Percentiles rank a stretch among this genome's conserved stretches.
Conservation (phyloP, 2,329 filamentous ascomycete genomes). For the Botrytis sinoallii region DNA sequence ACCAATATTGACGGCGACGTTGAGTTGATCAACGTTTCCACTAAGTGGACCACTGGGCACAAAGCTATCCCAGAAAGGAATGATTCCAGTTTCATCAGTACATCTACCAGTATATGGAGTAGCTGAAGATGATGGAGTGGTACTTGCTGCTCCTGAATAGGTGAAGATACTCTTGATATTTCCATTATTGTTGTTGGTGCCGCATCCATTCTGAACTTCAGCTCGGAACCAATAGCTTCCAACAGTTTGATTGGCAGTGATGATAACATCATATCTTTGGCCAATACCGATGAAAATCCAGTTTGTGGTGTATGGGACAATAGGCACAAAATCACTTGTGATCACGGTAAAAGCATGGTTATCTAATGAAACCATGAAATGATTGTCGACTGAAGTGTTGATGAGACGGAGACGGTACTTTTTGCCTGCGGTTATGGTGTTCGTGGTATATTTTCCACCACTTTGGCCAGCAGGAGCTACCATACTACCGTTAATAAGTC, state of each 20-base stretch:
- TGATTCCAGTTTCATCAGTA: slow-evolving; percentile 16
- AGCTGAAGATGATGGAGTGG: slow-evolving; percentile 15
- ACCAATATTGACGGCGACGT: slow-evolving; percentile 18
- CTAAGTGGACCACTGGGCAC: slow-evolving; percentile 12
- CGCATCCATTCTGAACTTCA: slow-evolving; percentile 16
- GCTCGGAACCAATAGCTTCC: slow-evolving; percentile 54
- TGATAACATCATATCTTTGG: slow-evolving; percentile 45
- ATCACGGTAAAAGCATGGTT: slow-evolving; percentile 57
- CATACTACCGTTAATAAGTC: slow-evolving; percentile 46
- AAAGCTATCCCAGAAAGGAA: slow-evolving; percentile 19
- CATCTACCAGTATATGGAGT: slow-evolving; percentile 18
- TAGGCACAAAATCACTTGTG: slow-evolving; percentile 54
- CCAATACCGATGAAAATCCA: slow-evolving; percentile 43
- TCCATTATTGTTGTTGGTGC: slow-evolving; percentile 14
- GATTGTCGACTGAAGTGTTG: slow-evolving; percentile 45
- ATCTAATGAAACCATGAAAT: slow-evolving; percentile 47
- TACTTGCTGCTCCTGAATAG: slow-evolving; percentile 18
- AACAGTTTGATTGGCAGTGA: slow-evolving; percentile 43
- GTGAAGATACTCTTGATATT: slow-evolving; percentile 21
- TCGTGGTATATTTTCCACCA: slow-evolving; percentile 23
- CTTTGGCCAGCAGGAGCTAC: neutral
- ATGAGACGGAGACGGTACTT: slow-evolving; percentile 47
- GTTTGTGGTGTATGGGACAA: slow-evolving; percentile 50
- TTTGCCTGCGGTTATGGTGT: slow-evolving; percentile 25
- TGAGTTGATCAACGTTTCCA: neutral